Conservation (phyloP, 495 filamentous ascomycete genomes). For the Xylaria venustula region DNA sequence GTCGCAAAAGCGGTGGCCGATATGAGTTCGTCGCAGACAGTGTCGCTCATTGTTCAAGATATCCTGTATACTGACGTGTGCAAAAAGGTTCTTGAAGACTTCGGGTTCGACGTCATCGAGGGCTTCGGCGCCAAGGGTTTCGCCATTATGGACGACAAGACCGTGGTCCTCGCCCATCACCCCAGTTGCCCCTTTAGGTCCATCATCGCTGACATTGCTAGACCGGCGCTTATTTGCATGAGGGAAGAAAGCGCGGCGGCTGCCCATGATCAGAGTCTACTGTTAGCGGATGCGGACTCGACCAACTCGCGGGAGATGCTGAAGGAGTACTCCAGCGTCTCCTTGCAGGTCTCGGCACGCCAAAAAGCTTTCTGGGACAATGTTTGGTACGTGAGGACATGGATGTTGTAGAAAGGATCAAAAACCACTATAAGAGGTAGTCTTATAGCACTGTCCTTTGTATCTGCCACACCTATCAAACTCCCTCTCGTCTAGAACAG, state of each 20-base stretch:
- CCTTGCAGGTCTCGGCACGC: too few relatives aligned
- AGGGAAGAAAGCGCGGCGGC: not conserved
- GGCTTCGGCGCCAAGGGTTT: slow-evolving; percentile 40
- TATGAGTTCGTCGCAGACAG: slow-evolving; percentile 21
- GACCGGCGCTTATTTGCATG: slow-evolving; percentile 23
- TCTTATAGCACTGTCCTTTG: too few relatives aligned
- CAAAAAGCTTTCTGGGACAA: too few relatives aligned
- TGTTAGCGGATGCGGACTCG: not conserved
- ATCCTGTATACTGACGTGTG: slow-evolving; percentile 33
- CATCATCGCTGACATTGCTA: slow-evolving; percentile 36
- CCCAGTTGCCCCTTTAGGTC: slow-evolving; percentile 32
- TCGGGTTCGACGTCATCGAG: slow-evolving; percentile 38
- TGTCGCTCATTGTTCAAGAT: slow-evolving; percentile 31
- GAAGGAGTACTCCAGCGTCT: not conserved
- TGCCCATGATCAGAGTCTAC: too few relatives aligned
- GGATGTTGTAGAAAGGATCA: too few relatives aligned
- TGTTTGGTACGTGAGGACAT: too few relatives aligned
- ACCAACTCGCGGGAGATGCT: not conserved
- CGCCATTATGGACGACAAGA: slow-evolving; percentile 36
- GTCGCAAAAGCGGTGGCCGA: slow-evolving; percentile 5
- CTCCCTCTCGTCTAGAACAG: too few relatives aligned
- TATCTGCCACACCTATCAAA: too few relatives aligned
- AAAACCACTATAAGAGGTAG: too few relatives aligned
- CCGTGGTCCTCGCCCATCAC: slow-evolving; percentile 36
- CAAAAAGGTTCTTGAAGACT: slow-evolving; percentile 32